Evolutionary conservation across 495 filamentous ascomycete genomes (phyloP).

Genomic region (Halenospora varia): DNA sequence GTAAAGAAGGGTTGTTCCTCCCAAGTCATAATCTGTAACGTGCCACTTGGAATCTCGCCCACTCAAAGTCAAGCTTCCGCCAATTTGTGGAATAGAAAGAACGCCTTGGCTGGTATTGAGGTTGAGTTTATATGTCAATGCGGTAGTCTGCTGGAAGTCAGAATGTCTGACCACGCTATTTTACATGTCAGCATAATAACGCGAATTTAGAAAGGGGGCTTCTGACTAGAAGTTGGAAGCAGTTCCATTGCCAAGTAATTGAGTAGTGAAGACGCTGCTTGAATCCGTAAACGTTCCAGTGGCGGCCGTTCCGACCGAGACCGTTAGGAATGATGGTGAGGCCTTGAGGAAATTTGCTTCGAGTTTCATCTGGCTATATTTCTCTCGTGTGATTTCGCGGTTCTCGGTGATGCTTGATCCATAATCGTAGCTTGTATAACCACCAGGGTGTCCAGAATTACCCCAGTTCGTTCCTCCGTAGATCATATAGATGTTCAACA

Average conservation of each 20-base stretch:
- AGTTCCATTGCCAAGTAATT: conserved; percentile 47
- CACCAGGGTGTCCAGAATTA: conserved; percentile 64
- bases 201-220: not conserved
- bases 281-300: conserved; percentile 35
- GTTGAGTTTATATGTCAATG: conserved; percentile 57
- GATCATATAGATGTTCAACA: conserved; percentile 71
- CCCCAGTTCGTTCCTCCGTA: too few relatives aligned
- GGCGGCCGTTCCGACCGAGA: conserved; percentile 32
- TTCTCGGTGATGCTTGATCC: conserved; percentile 63
- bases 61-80: conserved; percentile 55
- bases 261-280: conserved; percentile 51
- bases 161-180: conserved; percentile 53
- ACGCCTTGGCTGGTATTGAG: conserved; percentile 58
- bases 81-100: conserved; percentile 60
- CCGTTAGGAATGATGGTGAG: conserved; percentile 58
- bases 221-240: conserved; percentile 50
- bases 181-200: not conserved
- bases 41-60: conserved; percentile 72
- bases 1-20: conserved; percentile 61
- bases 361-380: conserved; percentile 76
- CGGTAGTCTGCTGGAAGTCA: conserved; percentile 50
- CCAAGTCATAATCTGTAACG: conserved; percentile 69
- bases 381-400: conserved; percentile 61
- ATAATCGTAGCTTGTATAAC: conserved; percentile 64
- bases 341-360: conserved; percentile 68